A percentile compares a stretch with the other conserved stretches of the same genome.
Evolutionary conservation across 2,329 filamentous ascomycete genomes (phyloP).

Genomic region (Berkeleyomyces rouxiae): DNA sequence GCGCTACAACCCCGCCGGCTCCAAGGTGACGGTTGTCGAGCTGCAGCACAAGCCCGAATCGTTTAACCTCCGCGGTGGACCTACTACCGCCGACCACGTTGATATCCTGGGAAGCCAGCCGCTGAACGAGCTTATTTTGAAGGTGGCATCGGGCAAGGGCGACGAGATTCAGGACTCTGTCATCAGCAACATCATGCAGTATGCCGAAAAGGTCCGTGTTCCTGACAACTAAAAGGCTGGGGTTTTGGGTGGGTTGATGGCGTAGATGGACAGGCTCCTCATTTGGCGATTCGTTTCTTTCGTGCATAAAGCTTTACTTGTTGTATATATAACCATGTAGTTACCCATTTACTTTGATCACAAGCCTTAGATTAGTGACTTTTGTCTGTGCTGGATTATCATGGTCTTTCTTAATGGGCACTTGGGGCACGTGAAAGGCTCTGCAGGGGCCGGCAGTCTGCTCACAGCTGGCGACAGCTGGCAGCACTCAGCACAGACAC

Average conservation of each 20-base stretch:
- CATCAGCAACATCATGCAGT: slow-evolving; percentile 65
- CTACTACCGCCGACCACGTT: slow-evolving; percentile 73
- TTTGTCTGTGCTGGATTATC: background rate
- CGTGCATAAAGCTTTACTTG: background rate
- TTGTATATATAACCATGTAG: background rate
- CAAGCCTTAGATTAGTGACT: background rate
- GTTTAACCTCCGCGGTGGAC: slow-evolving; percentile 65
- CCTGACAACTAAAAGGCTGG: slow-evolving; percentile 39
- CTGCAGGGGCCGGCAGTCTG: background rate
- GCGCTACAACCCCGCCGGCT: slow-evolving; percentile 76
- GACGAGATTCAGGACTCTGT: slow-evolving; percentile 62
- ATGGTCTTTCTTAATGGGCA: background rate
- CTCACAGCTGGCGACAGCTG: background rate
- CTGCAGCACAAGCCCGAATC: slow-evolving; percentile 94
- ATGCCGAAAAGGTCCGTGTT: slow-evolving; percentile 69
- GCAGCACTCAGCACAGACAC: background rate
- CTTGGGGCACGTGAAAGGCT: background rate
- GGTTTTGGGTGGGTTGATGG: background rate
- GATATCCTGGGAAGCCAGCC: slow-evolving; percentile 83
- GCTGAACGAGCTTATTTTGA: slow-evolving; percentile 77
- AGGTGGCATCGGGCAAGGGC: slow-evolving; percentile 72
- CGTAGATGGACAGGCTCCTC: background rate
- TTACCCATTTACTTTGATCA: background rate
- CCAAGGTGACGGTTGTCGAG: slow-evolving; percentile 71
- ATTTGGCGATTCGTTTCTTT: background rate